Conservation (phyloP, 768 basidiomycete genomes). For the Dacryopinax spathularia region DNA sequence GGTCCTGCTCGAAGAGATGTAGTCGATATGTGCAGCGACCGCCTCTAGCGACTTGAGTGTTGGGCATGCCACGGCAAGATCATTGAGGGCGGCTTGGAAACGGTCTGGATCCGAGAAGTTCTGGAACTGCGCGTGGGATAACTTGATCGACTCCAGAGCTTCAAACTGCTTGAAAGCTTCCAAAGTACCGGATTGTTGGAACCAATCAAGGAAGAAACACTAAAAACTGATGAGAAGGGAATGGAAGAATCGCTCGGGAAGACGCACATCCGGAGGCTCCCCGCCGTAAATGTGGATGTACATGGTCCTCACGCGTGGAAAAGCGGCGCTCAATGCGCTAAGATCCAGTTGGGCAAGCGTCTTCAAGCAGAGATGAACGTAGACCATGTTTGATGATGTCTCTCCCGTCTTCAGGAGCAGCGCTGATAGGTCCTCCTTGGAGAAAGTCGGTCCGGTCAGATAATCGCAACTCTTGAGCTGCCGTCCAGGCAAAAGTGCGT, state of each 20-base stretch:
- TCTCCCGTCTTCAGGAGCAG: not conserved
- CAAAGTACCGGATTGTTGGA: not conserved
- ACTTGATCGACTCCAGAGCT: not conserved
- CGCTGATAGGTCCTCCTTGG: not conserved
- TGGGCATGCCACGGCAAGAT: not conserved
- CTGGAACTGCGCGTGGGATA: not conserved
- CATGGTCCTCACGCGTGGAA: not conserved
- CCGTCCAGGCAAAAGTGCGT: not conserved
- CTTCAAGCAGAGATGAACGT: not conserved
- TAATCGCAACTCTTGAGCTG: not conserved
- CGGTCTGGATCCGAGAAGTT: not conserved
- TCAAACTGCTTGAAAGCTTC: not conserved
- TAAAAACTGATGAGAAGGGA: not conserved
- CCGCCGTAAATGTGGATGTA: not conserved
- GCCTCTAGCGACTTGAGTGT: not conserved
- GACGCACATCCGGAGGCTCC: not conserved
- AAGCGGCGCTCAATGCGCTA: not conserved
- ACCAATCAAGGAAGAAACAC: conserved; percentile 1
- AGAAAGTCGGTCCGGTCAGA: not conserved
- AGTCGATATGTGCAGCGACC: not conserved
- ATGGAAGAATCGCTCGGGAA: not conserved
- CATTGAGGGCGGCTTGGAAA: not conserved
- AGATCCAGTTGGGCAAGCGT: not conserved
- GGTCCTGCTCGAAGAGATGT: not conserved
- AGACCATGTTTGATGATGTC: not conserved